phyloP scores from a whole-genome alignment of 139 green algal species.

The Coccomyxa sp. region DNA sequence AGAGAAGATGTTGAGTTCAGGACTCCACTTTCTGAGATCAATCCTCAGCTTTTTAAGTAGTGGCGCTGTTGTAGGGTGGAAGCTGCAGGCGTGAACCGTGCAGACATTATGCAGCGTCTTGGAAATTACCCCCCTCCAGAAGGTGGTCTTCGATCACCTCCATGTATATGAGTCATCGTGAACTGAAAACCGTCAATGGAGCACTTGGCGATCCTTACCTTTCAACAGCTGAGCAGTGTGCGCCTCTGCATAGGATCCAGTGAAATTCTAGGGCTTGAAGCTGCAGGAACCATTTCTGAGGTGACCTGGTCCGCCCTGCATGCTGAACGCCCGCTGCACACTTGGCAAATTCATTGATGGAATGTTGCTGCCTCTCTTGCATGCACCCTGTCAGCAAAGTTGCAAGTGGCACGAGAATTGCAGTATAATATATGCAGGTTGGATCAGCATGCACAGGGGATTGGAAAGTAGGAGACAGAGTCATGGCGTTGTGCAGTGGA shows the following conservation, averaged over 20 bases:
- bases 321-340: background rate
- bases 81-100: constrained; percentile 18
- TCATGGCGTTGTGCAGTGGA: constrained; percentile 11
- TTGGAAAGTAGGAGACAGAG: constrained; percentile 15
- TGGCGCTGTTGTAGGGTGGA: background rate
- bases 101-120: constrained; percentile 7
- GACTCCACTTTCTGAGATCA: background rate
- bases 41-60: background rate
- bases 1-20: background rate
- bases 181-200: too few species aligned
- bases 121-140: constrained; percentile 14
- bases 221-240: too few species aligned
- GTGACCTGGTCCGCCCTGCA: background rate
- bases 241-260: too few species aligned
- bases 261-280: too few species aligned
- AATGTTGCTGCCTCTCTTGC: background rate
- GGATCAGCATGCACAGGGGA: background rate
- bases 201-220: too few species aligned
- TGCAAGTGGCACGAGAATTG: background rate
- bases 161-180: too few species aligned
- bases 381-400: background rate
- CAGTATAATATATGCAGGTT: background rate
- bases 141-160: background rate
- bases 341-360: background rate
- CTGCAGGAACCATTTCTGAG: too few species aligned